These are phyloP conservation scores for Chrysosporium keratinophilum DNA, from an alignment of 2,329 filamentous ascomycete genomes.

Conservation along the genomic window DNA sequence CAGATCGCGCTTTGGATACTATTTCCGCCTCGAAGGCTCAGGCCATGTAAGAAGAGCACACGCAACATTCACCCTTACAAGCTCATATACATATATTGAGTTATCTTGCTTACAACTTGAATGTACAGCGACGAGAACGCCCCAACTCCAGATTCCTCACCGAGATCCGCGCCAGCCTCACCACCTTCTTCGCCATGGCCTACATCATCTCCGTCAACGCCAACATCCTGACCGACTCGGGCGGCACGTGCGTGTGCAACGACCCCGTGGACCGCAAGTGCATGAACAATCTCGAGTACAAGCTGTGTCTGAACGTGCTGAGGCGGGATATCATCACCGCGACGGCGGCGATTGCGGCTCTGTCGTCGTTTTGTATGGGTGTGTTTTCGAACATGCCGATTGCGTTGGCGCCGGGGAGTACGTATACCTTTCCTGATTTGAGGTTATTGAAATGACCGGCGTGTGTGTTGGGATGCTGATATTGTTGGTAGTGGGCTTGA, in stretches of 20 bases:
- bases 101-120: too few species aligned
- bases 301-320: slow-evolving; percentile 43
- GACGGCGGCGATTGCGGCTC: slow-evolving; percentile 69
- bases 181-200: slow-evolving; percentile 71
- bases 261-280: slow-evolving; percentile 40
- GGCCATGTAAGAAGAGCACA: slow-evolving; percentile 77
- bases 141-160: slow-evolving; percentile 71
- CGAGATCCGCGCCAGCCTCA: slow-evolving; percentile 71
- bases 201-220: slow-evolving; percentile 66
- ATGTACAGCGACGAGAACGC: slow-evolving; percentile 59
- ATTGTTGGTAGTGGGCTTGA: slow-evolving; percentile 55
- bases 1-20: slow-evolving; percentile 54
- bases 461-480: neutral
- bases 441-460: too few species aligned
- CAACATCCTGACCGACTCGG: slow-evolving; percentile 59
- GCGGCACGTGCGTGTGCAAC: slow-evolving; percentile 67
- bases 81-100: slow-evolving; percentile 16
- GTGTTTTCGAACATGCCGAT: slow-evolving; percentile 71
- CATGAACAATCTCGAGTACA: slow-evolving; percentile 38
- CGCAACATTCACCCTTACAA: too few species aligned
- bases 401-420: slow-evolving; percentile 57
- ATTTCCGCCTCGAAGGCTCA: slow-evolving; percentile 71
- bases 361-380: slow-evolving; percentile 76
- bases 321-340: slow-evolving; percentile 74
- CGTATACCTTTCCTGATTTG: neutral